These are phyloP conservation scores for Gracilariopsis chorda DNA, from an alignment of 23 red algal genomes.

Conservation along the genomic window DNA sequence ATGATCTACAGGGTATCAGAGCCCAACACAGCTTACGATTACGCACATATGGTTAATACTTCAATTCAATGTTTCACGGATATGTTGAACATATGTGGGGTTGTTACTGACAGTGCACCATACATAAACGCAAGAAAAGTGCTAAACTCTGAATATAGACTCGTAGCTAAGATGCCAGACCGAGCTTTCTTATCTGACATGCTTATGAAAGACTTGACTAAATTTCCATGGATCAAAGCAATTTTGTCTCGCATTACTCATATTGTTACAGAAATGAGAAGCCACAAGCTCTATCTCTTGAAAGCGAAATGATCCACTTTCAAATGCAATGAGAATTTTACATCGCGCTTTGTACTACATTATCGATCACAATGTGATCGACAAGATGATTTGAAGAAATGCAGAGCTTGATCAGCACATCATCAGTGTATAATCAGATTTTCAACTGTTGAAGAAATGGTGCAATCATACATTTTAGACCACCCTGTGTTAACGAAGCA, in stretches of 20 bases:
- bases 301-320: neutral
- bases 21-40: neutral
- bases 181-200: neutral
- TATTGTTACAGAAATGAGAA: neutral
- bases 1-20: neutral
- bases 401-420: too few species aligned
- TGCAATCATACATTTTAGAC: neutral
- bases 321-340: neutral
- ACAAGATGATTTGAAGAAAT: neutral
- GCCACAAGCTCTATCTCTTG: neutral
- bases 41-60: constrained; percentile 13
- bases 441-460: too few species aligned
- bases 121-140: neutral
- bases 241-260: neutral
- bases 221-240: constrained; percentile 1
- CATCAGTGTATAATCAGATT: too few species aligned
- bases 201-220: constrained; percentile 5
- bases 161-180: neutral
- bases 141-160: neutral
- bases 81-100: constrained; percentile 3
- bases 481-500: too few species aligned
- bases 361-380: neutral
- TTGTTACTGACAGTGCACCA: constrained; percentile 26
- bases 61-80: neutral
- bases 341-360: too few species aligned